These are phyloP conservation scores for Cenchrus purpureus DNA, from an alignment of 176 grass and related monocot species.

Conservation along the genomic window DNA sequence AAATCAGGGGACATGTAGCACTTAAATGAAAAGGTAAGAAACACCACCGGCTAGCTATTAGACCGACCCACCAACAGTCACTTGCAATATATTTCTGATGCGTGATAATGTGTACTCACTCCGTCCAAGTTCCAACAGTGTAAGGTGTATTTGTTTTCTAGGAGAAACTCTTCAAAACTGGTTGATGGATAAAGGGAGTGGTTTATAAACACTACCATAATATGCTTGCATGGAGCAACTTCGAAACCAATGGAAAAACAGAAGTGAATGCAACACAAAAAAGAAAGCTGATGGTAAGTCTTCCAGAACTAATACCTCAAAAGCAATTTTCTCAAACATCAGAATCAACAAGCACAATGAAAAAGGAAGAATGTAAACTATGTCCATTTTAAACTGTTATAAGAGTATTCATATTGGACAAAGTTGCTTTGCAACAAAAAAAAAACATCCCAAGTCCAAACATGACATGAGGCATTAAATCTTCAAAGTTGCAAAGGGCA, in stretches of 20 bases:
- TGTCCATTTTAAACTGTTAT: constrained; percentile 12
- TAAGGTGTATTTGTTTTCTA: too few species aligned
- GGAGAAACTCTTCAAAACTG: too few species aligned
- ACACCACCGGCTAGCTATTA: background rate
- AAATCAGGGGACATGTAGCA: constrained; percentile 39
- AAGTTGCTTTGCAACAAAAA: background rate
- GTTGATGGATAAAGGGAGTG: too few species aligned
- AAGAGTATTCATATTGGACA: constrained; percentile 1
- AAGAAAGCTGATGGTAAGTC: background rate
- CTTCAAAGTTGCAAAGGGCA: background rate
- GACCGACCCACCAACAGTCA: constrained; percentile 20
- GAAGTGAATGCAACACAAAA: background rate
- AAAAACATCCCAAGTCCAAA: constrained; percentile 16
- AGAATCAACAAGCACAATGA: too few species aligned
- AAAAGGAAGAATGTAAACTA: constrained; percentile 1
- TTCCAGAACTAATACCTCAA: too few species aligned
- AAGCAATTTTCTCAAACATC: too few species aligned
- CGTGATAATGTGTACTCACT: background rate
- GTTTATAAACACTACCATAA: background rate
- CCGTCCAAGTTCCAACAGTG: too few species aligned
- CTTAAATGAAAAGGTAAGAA: constrained; percentile 22
- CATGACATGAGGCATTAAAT: background rate
- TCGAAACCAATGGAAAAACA: background rate
- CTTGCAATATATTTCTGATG: constrained; percentile 3
- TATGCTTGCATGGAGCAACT: background rate